Evolutionary conservation across 345 rosid genomes (phyloP).

Genomic region (Stellera chamaejasme): DNA sequence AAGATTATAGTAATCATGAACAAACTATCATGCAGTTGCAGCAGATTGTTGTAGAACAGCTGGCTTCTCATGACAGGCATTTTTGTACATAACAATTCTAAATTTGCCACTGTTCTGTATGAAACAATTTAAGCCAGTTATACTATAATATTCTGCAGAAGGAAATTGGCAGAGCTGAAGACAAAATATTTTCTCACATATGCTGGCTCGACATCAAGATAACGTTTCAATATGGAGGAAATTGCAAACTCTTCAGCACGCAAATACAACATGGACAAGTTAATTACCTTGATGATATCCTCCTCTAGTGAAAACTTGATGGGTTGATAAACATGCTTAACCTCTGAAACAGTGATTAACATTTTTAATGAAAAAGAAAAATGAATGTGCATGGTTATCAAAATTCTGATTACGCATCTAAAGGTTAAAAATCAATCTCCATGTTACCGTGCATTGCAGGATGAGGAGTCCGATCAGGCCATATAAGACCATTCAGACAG

Average conservation of each 20-base stretch:
- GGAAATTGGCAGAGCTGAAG: too few relatives aligned
- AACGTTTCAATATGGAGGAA: too few relatives aligned
- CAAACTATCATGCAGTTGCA: too few relatives aligned
- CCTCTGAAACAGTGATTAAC: slow-evolving; percentile 52
- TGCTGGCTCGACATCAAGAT: too few relatives aligned
- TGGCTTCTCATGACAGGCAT: too few relatives aligned
- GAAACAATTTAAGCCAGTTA: too few relatives aligned
- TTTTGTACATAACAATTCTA: too few relatives aligned
- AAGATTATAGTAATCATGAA: slow-evolving; percentile 2
- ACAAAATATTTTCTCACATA: too few relatives aligned
- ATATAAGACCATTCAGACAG: slow-evolving; percentile 78
- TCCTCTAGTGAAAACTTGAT: slow-evolving; percentile 58
- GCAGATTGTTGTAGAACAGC: too few relatives aligned
- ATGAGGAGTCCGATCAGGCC: slow-evolving; percentile 98
- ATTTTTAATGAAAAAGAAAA: slow-evolving; percentile 19
- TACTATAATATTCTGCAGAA: too few relatives aligned
- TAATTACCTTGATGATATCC: slow-evolving; percentile 45
- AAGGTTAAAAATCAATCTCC: slow-evolving; percentile 4
- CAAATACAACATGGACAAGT: slow-evolving; percentile 8
- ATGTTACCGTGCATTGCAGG: slow-evolving; percentile 80
- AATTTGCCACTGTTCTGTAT: too few relatives aligned
- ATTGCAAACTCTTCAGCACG: background rate
- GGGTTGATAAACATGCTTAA: slow-evolving; percentile 76
- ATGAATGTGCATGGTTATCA: background rate
- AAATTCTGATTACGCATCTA: background rate